Evolutionary conservation across 1,139 yeast genomes (phyloP), one percentile per base, ranked within the genome.

Genomic region (Scheffersomyces insectosa): DNA sequence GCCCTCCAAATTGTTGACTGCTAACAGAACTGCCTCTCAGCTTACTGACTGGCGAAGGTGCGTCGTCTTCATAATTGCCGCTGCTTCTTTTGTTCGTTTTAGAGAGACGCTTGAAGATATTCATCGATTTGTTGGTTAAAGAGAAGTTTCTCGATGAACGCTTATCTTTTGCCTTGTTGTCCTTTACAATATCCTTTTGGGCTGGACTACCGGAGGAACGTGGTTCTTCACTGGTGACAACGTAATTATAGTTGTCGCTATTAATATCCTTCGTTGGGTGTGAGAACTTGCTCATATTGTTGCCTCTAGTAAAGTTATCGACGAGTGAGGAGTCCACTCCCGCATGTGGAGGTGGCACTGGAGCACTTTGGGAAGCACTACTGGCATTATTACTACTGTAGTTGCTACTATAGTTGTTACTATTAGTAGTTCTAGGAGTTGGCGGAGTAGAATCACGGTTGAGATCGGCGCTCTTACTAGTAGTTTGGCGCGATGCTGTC

Each of bases 81-180:
- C 54, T 53, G 5, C 52, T 38, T 40, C 59, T 56, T 40, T 48
- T 56, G 35, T 57, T 48, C 3, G 68, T 53, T 38, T 62, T 60
- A 0, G 75, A 70, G 11, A 71, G 58, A 38, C 75, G 50, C 44
- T 65, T 68, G 49, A 71, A 66, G 16, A 71, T 52, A 40, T 58
- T 66, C 47, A 61, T 67, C 1, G 72, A 63, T 29, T 59, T 61
- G 11, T 60, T 56, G 1, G 63, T 49, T 31, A 66, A 45, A 4
- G 70, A 63, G 36, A 65, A 59, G 14, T 55, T 57, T 39, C 61
- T 56, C 2, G 65, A 57, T 12, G 60, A 55, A 27, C 58, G 51
- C 37, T 56, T 60, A 27, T 54, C 55, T 35, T 49, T 45, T 43
- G 44, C 27, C 43, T 31, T 31, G 3, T 10, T 31, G 16, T 32